Percentiles rank a stretch among this genome's conserved stretches.
Evolutionary conservation across 345 rosid species (phyloP).

Genomic region (Eucalyptus lansdowneana): DNA sequence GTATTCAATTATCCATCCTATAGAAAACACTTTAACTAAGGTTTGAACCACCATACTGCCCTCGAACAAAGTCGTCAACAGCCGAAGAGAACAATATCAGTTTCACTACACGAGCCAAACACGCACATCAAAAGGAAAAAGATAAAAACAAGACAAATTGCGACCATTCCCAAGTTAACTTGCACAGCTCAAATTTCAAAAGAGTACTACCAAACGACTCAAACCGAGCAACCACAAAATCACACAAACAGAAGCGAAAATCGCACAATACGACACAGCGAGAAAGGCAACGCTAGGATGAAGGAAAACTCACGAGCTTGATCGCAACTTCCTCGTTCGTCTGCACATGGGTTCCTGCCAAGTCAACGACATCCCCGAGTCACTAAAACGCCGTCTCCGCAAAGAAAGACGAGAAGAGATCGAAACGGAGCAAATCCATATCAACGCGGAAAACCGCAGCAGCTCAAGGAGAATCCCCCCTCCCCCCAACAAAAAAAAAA

Average conservation of each 20-base stretch:
- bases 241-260: background rate
- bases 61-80: background rate
- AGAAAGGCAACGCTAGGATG: background rate
- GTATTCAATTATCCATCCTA: background rate
- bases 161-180: background rate
- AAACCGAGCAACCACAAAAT: background rate
- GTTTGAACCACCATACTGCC: background rate
- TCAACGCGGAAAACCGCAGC: background rate
- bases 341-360: conserved; percentile 66
- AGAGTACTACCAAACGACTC: background rate
- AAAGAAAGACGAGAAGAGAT: background rate
- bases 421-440: background rate
- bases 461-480: background rate
- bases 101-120: background rate
- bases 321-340: conserved; percentile 94
- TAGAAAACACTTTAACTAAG: background rate
- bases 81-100: background rate
- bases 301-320: conserved; percentile 64
- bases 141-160: background rate
- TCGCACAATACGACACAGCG: background rate
- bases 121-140: background rate
- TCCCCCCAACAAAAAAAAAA: too few relatives aligned
- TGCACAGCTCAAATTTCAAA: background rate
- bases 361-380: background rate
- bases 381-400: background rate